A percentile compares a stretch with the other conserved stretches of the same genome.
These are phyloP conservation scores for Fusarium sp. DNA, from an alignment of 2,329 filamentous ascomycete genomes.

Conservation along the genomic window DNA sequence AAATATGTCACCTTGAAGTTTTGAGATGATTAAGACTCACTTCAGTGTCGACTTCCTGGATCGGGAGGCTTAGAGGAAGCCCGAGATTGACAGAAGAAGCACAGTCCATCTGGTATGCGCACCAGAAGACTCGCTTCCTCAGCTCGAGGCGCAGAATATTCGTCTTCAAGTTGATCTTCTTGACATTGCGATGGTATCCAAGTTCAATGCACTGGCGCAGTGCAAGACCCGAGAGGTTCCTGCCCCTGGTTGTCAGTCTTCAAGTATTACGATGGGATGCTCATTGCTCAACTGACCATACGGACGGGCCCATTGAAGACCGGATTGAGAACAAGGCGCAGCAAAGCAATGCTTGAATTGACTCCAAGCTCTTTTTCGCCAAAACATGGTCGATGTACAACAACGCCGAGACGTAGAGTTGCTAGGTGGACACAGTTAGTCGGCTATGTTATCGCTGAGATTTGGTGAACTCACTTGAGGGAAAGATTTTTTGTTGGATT, in stretches of 20 bases:
- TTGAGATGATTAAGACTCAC: background rate
- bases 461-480: background rate
- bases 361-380: conserved; percentile 39
- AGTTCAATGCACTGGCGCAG: conserved; percentile 21
- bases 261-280: background rate
- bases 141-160: conserved; percentile 1
- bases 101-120: conserved; percentile 16
- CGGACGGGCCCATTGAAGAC: conserved; percentile 42
- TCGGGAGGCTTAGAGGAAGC: conserved; percentile 6
- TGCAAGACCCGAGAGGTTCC: conserved; percentile 20
- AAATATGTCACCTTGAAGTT: too few relatives aligned
- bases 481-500: background rate
- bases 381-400: conserved; percentile 10
- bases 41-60: conserved; percentile 18
- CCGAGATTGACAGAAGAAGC: conserved; percentile 5
- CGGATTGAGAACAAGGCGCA: conserved; percentile 46
- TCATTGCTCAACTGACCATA: conserved; percentile 39
- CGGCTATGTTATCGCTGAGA: background rate
- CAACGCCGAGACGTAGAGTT: conserved; percentile 10
- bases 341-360: conserved; percentile 46
- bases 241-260: background rate
- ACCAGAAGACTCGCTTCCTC: conserved; percentile 17
- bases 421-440: background rate
- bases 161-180: background rate
- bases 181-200: conserved; percentile 15